These are phyloP conservation scores for Cladosporium austrohemisphaericum DNA, from an alignment of 2,329 filamentous ascomycete genomes.

Conservation along the genomic window DNA sequence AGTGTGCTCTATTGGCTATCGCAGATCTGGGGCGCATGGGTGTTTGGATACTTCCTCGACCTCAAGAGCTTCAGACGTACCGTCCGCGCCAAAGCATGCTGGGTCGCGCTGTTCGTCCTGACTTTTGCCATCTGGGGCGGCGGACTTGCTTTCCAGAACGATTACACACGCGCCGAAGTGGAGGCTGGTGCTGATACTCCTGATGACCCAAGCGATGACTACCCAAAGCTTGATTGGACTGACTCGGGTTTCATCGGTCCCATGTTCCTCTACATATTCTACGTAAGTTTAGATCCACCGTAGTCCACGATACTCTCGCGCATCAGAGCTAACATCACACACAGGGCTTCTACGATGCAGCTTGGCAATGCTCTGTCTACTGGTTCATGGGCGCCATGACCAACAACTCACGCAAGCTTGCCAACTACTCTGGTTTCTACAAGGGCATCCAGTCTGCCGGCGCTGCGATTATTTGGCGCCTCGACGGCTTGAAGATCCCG, in stretches of 20 bases:
- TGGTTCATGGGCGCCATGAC: conserved; percentile 87
- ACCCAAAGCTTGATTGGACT: conserved; percentile 60
- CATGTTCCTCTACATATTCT: conserved; percentile 88
- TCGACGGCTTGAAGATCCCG: conserved; percentile 58
- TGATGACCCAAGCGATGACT: conserved; percentile 21
- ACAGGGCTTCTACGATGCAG: conserved; percentile 14
- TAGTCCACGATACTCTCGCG: no score
- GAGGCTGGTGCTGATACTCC: conserved; percentile 18
- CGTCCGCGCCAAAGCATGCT: conserved; percentile 62
- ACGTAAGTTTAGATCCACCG: conserved; percentile 44
- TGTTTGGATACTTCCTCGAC: conserved; percentile 72
- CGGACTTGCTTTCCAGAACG: conserved; percentile 71
- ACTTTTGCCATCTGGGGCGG: conserved; percentile 81
- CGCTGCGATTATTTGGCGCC: conserved; percentile 68
- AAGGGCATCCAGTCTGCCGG: conserved; percentile 88
- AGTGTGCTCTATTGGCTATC: conserved; percentile 70
- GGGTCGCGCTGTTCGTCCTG: conserved; percentile 59
- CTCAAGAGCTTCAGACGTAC: conserved; percentile 55
- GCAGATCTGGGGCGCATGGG: conserved; percentile 71
- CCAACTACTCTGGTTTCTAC: conserved; percentile 89
- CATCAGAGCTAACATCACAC: neutral
- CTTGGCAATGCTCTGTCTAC: conserved; percentile 15
- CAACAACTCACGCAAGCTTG: conserved; percentile 87
- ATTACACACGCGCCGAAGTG: conserved; percentile 47
- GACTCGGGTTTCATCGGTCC: conserved; percentile 67